Conservation (phyloP, 2,329 filamentous ascomycete species). For the Pestalotiopsis sp. region DNA sequence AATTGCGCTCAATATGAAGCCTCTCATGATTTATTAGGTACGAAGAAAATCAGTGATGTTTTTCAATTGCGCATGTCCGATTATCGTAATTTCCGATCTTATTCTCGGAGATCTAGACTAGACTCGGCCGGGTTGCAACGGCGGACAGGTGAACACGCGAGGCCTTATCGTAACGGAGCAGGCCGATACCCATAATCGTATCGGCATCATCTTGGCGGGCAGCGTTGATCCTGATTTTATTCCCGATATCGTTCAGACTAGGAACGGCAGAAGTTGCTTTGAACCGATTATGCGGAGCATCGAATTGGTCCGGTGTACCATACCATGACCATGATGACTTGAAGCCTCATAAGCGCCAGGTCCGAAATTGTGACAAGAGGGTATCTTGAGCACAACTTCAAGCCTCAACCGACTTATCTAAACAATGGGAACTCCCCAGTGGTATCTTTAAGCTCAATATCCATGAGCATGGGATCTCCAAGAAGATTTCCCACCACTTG, state of each 20-base stretch:
- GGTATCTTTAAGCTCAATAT: not conserved
- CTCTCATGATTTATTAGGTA: too few relatives aligned
- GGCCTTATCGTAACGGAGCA: not conserved
- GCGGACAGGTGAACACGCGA: not conserved
- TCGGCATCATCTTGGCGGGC: not conserved
- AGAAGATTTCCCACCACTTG: not conserved
- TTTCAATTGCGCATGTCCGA: not conserved
- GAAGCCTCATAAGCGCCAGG: too few relatives aligned
- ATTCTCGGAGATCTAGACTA: not conserved
- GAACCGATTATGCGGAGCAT: too few relatives aligned
- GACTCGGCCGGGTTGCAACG: not conserved
- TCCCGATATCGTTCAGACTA: not conserved
- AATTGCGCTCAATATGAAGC: too few relatives aligned
- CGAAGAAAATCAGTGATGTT: not conserved
- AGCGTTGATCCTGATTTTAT: not conserved
- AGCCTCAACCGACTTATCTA: too few relatives aligned
- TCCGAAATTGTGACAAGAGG: too few relatives aligned
- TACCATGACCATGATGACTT: too few relatives aligned
- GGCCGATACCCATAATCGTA: not conserved
- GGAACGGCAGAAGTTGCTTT: too few relatives aligned
- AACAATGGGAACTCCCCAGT: too few relatives aligned
- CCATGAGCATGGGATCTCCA: not conserved
- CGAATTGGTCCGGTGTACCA: too few relatives aligned
- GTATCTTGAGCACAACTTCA: too few relatives aligned
- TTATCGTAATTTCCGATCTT: not conserved